These are phyloP conservation scores for Metschnikowia cubensis DNA, from an alignment of 805 yeast species.

Conservation along the genomic window DNA sequence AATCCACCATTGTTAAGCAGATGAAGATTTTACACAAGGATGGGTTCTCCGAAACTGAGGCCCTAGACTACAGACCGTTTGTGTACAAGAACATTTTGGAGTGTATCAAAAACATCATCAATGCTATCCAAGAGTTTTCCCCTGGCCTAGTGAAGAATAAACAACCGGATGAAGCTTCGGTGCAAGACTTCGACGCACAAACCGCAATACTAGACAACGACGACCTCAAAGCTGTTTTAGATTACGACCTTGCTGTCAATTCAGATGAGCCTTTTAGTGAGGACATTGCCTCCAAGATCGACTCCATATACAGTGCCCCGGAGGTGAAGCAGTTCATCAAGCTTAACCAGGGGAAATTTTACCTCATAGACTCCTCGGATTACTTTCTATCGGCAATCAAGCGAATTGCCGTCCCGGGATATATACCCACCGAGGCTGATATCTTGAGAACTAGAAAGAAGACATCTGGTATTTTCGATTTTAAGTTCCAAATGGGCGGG, in stretches of 20 bases:
- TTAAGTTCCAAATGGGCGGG: conserved; percentile 70
- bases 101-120: conserved; percentile 65
- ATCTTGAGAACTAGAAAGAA: conserved; percentile 83
- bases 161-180: conserved; percentile 12
- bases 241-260: conserved; percentile 50
- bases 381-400: conserved; percentile 68
- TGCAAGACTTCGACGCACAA: conserved; percentile 2
- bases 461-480: conserved; percentile 89
- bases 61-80: conserved; percentile 69
- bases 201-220: conserved; percentile 24
- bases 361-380: conserved; percentile 79
- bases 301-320: conserved; percentile 51
- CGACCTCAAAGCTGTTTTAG: conserved; percentile 44
- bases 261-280: conserved; percentile 51
- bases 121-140: conserved; percentile 56
- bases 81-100: conserved; percentile 76
- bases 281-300: conserved; percentile 45
- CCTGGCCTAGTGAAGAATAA: conserved; percentile 32
- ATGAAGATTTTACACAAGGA: conserved; percentile 74
- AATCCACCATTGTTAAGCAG: conserved; percentile 76
- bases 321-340: conserved; percentile 55
- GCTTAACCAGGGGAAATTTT: conserved; percentile 64
- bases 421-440: conserved; percentile 72
- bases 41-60: conserved; percentile 69
- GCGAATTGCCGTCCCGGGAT: conserved; percentile 56